phyloP scores from a whole-genome alignment of 2,329 filamentous ascomycete genomes.

The Nothomitra cinnamomea region DNA sequence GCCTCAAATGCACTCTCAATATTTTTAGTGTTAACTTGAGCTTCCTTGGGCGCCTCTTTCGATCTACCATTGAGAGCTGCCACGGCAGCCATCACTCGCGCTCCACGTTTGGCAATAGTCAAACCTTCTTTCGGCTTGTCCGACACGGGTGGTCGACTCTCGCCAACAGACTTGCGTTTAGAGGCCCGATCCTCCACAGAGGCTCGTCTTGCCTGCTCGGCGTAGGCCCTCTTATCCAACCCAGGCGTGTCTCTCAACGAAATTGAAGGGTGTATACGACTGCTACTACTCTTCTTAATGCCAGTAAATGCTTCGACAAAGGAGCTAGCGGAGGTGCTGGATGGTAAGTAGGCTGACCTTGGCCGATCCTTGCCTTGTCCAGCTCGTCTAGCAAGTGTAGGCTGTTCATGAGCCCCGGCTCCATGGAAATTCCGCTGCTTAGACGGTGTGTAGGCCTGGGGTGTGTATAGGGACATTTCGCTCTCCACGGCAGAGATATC shows the following conservation, averaged over 20 bases:
- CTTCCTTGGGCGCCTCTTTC: slow-evolving; percentile 21
- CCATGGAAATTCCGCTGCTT: slow-evolving; percentile 41
- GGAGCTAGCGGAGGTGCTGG: slow-evolving; percentile 24
- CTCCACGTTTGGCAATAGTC: slow-evolving; percentile 28
- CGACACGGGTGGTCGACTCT: background rate
- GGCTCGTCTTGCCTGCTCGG: slow-evolving; percentile 1
- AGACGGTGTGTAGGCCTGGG: slow-evolving; percentile 39
- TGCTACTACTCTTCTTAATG: slow-evolving; percentile 11
- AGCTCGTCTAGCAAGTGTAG: slow-evolving; percentile 21
- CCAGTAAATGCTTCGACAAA: slow-evolving; percentile 22
- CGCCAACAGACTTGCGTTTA: slow-evolving; percentile 16
- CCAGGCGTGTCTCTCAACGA: background rate
- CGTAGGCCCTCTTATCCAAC: background rate
- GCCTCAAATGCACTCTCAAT: slow-evolving; percentile 39
- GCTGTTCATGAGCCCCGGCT: slow-evolving; percentile 31
- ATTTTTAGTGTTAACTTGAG: slow-evolving; percentile 15
- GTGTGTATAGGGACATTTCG: slow-evolving; percentile 41
- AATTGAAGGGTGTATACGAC: background rate
- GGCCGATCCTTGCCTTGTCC: slow-evolving; percentile 28
- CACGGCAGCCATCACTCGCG: slow-evolving; percentile 46
- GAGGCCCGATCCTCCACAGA: slow-evolving; percentile 11
- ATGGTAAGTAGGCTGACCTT: slow-evolving; percentile 31
- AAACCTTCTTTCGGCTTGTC: slow-evolving; percentile 18
- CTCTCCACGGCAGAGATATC: slow-evolving; percentile 30
- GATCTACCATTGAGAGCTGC: slow-evolving; percentile 40